Evolutionary conservation across 225 moss, liverwort and hornwort species (phyloP), one percentile per base, ranked within the genome.

Genomic region (Straminergon stramineum): DNA sequence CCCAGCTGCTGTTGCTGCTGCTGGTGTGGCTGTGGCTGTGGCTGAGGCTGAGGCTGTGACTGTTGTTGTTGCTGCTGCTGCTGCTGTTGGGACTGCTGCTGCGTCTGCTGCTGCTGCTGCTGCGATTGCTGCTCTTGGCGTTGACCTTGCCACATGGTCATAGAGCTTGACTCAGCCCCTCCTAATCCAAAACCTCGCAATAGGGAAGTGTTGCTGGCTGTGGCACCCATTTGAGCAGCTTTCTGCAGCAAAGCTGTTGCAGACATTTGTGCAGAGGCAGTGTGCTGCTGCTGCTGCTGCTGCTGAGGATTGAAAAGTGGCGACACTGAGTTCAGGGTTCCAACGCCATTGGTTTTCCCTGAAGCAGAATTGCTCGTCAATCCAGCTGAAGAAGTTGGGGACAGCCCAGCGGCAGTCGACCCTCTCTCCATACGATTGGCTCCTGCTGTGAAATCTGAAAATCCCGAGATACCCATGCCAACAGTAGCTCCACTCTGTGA

Each of bases 241-340:
- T 99, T 99, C 86, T 99, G 99, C 84, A 99, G 97, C 89, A 99
- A 94, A 87, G 99, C 99, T 73, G 99, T 99, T 87, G 99, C 99
- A 79, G 99, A 99, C 99, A 99, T 99, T 89, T 97, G 99, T 24
- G 99, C 94, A 60, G 96, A 94, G 66, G 95, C 92, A 64, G 97
- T 95, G 85, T 96, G 96, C 81, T 96, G 94, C 86, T 93, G 94
- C 80, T 96, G 94, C 80, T 96, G 94, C 75, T 93, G 94, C 88
- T 94, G 94, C 90, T 96, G 98, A 91, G 96, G 95, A 89, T 96
- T 99, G 83, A 97, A 94, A 83, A 97, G 95, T 51, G 95, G 91
- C 35, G 98, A 97, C 82, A 94, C 92, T 32, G 96, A 93, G 56
- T 95, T 91, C 51, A 95, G 90, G 80, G 92, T 84, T 55, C 95